A percentile compares a stretch with the other conserved stretches of the same genome.
Conservation (phyloP, 1,284 basidiomycete genomes). For the Coriolopsis trogii region DNA sequence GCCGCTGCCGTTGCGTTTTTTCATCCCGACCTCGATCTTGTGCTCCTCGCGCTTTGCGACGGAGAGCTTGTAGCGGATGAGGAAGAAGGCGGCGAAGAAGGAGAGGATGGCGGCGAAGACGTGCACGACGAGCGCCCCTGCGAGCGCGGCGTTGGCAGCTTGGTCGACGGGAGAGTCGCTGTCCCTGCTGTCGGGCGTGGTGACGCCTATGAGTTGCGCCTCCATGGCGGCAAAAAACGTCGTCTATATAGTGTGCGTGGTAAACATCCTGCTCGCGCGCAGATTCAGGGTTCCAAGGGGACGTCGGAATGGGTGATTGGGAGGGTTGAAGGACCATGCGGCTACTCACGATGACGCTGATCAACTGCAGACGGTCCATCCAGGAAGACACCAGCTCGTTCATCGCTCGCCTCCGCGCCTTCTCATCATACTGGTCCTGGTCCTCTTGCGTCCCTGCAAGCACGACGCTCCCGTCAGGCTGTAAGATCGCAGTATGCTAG, state of each 20-base stretch:
- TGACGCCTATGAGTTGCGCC: conserved; percentile 51
- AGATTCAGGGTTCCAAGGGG: background rate
- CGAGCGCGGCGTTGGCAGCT: conserved; percentile 48
- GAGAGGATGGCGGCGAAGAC: conserved; percentile 60
- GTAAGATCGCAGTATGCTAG: background rate
- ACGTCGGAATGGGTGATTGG: background rate
- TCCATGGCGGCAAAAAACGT: conserved; percentile 67
- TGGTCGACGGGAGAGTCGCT: conserved; percentile 30
- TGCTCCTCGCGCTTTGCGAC: conserved; percentile 48
- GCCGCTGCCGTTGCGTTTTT: background rate
- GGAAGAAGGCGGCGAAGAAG: conserved; percentile 58
- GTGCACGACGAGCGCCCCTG: conserved; percentile 56
- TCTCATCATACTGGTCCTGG: conserved; percentile 49
- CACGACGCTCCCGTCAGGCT: background rate
- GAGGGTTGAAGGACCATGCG: too few relatives aligned
- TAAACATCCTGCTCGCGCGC: background rate
- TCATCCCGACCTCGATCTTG: conserved; percentile 19
- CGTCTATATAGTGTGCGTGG: conserved; percentile 40
- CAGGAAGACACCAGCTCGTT: conserved; percentile 56
- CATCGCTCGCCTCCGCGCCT: conserved; percentile 46
- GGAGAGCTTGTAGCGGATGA: conserved; percentile 56
- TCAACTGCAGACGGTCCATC: conserved; percentile 62
- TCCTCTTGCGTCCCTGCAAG: conserved; percentile 48
- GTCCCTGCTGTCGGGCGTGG: conserved; percentile 31
- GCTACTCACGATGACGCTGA: conserved; percentile 60